phyloP scores from a whole-genome alignment of 2,329 filamentous ascomycete genomes.

The Colletotrichum sp. region DNA sequence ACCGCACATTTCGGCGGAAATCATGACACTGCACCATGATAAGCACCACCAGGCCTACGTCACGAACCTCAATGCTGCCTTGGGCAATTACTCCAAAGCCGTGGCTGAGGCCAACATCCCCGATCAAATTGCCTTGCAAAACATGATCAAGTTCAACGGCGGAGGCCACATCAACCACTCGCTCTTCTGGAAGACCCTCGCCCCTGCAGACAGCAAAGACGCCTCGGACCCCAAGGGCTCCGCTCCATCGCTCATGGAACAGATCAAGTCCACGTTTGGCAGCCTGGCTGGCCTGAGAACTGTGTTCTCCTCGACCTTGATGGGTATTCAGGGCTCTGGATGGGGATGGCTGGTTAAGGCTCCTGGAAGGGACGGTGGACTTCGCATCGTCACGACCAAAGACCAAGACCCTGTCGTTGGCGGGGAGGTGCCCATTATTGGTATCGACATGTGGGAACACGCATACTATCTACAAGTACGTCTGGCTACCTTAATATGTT shows the following conservation, averaged over 20 bases:
- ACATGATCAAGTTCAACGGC: constrained; percentile 78
- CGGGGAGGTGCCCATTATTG: constrained; percentile 68
- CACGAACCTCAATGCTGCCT: constrained; percentile 67
- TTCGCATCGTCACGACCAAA: constrained; percentile 79
- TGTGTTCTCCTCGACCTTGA: constrained; percentile 67
- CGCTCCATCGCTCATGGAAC: constrained; percentile 63
- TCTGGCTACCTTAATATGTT: not conserved
- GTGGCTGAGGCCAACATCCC: constrained; percentile 64
- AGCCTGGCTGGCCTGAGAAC: constrained; percentile 68
- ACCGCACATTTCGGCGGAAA: constrained; percentile 76
- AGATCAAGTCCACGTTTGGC: constrained; percentile 72
- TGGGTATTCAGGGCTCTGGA: constrained; percentile 81
- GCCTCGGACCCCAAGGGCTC: constrained; percentile 52
- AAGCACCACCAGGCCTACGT: constrained; percentile 84
- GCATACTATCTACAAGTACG: constrained; percentile 83
- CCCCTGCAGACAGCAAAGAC: constrained; percentile 62
- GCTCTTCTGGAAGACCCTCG: constrained; percentile 88
- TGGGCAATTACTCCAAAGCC: constrained; percentile 42
- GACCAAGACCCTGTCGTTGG: constrained; percentile 80
- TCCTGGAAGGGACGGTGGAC: constrained; percentile 45
- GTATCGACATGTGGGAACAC: constrained; percentile 93
- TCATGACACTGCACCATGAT: constrained; percentile 81
- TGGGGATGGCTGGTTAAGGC: constrained; percentile 88
- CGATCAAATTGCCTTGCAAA: constrained; percentile 62
- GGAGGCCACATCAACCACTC: constrained; percentile 94